Conservation (phyloP, 2,329 filamentous ascomycete species). For the Aspergillus udagawae region DNA sequence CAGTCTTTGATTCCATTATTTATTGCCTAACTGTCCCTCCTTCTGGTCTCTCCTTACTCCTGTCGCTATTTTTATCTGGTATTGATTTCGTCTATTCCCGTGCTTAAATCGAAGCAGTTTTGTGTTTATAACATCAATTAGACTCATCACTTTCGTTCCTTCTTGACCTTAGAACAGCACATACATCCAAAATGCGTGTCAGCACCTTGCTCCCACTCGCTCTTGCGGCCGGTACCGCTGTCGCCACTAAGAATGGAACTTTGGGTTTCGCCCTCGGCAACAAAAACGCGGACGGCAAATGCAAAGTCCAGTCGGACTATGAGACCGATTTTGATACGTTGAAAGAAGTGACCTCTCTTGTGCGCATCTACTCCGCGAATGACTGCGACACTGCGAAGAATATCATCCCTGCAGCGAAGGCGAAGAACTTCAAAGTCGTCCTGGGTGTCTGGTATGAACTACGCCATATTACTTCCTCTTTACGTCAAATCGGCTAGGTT, state of each 20-base stretch:
- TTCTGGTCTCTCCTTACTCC: background rate
- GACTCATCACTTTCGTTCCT: background rate
- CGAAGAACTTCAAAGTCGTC: constrained; percentile 63
- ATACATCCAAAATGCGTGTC: constrained; percentile 40
- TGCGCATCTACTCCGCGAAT: constrained; percentile 63
- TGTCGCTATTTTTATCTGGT: background rate
- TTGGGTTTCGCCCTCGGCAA: constrained; percentile 66
- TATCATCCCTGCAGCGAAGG: constrained; percentile 63
- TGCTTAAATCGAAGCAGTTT: background rate
- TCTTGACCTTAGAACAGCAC: background rate
- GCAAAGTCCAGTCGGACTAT: constrained; percentile 62
- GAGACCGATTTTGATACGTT: constrained; percentile 62
- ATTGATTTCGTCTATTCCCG: background rate
- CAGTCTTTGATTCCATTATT: background rate
- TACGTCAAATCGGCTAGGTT: background rate
- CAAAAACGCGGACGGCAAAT: constrained; percentile 57
- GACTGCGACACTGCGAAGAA: constrained; percentile 63
- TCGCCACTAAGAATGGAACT: constrained; percentile 51
- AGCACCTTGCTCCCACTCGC: constrained; percentile 37
- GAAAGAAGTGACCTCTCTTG: constrained; percentile 50
- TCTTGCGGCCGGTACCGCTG: constrained; percentile 44
- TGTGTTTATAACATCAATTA: constrained; percentile 1
- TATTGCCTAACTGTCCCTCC: constrained; percentile 3
- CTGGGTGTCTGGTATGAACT: constrained; percentile 61
- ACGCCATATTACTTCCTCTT: background rate